A percentile compares a stretch with the other conserved stretches of the same genome.
Conservation (phyloP, 2,329 filamentous ascomycete genomes). For the Microdochium paspali region DNA sequence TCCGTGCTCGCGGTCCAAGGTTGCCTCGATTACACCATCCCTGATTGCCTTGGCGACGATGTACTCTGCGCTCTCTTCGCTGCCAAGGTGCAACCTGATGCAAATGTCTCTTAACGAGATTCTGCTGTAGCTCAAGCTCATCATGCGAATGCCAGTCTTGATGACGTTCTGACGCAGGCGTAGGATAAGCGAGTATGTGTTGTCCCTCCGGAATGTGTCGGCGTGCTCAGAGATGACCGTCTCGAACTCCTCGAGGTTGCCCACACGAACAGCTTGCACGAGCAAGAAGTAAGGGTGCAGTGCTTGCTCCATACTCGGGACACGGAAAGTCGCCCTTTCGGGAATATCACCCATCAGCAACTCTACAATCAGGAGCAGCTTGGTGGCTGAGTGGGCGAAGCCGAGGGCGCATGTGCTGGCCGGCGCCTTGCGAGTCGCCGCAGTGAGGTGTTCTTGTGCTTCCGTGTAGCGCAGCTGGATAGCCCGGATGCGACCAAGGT, state of each 20-base stretch:
- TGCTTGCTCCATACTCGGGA: slow-evolving; percentile 75
- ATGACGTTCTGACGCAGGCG: slow-evolving; percentile 97
- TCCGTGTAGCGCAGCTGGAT: slow-evolving; percentile 97
- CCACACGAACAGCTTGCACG: slow-evolving; percentile 92
- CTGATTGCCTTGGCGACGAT: slow-evolving; percentile 98
- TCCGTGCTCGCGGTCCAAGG: slow-evolving; percentile 83
- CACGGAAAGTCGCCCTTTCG: slow-evolving; percentile 87
- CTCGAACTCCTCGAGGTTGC: slow-evolving; percentile 88
- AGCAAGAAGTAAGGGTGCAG: slow-evolving; percentile 90
- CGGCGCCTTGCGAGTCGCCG: slow-evolving; percentile 90
- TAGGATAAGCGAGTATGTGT: slow-evolving; percentile 90
- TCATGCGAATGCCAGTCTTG: slow-evolving; percentile 98
- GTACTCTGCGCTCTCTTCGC: slow-evolving; percentile 96
- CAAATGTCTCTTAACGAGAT: slow-evolving; percentile 97
- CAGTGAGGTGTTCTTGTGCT: slow-evolving; percentile 86
- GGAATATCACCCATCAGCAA: slow-evolving; percentile 98
- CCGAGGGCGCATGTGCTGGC: slow-evolving; percentile 82
- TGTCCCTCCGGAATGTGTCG: slow-evolving; percentile 81
- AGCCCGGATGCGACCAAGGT: slow-evolving; percentile 89
- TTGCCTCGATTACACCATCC: slow-evolving; percentile 94
- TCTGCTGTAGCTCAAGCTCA: slow-evolving; percentile 94
- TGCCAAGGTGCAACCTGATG: slow-evolving; percentile 84
- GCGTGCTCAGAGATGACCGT: slow-evolving; percentile 74
- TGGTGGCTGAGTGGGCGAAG: slow-evolving; percentile 93
- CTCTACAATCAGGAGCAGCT: slow-evolving; percentile 93